These are phyloP conservation scores for Penicillium sp. DNA, from an alignment of 2,329 filamentous ascomycete species.

Conservation along the genomic window DNA sequence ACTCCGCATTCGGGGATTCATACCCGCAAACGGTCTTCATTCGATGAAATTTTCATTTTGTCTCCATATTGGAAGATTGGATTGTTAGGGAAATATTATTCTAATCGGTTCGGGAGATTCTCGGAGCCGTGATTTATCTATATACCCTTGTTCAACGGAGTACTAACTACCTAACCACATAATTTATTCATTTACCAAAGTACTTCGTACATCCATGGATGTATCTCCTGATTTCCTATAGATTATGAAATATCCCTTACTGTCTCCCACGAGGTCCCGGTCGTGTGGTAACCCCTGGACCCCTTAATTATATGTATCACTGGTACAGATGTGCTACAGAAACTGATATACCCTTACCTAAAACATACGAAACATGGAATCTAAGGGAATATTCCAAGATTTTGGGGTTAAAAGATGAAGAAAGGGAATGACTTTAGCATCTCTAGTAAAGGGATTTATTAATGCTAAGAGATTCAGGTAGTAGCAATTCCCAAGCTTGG, in stretches of 20 bases:
- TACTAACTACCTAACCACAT: no score
- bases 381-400: neutral
- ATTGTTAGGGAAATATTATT: no score
- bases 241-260: no score
- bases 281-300: conserved; percentile 2
- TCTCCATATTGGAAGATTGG: no score
- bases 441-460: neutral
- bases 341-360: neutral
- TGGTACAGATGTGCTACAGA: neutral
- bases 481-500: neutral
- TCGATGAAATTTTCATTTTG: neutral
- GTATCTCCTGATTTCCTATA: no score
- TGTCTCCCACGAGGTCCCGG: neutral
- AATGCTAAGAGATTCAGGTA: neutral
- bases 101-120: neutral
- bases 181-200: no score
- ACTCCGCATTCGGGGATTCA: neutral
- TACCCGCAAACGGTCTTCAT: neutral
- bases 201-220: no score
- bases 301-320: neutral
- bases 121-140: neutral
- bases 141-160: no score
- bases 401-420: neutral
- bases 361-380: neutral
- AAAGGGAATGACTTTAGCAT: neutral